Conservation (phyloP, 2,329 filamentous ascomycete species). For the Botrytis porri region DNA sequence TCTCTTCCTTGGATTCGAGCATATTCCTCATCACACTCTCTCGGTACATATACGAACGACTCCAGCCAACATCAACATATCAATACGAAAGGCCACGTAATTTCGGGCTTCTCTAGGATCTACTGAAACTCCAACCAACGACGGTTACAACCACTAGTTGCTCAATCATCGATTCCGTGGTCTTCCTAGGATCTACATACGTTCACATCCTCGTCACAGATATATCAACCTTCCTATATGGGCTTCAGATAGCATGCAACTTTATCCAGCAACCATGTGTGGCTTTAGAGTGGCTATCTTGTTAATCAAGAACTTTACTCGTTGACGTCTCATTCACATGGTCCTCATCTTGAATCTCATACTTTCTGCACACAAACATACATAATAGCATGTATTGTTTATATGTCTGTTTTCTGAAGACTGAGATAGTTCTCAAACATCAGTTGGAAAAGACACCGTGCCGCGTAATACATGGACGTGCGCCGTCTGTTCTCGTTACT, state of each 20-base stretch:
- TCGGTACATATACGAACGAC: background rate
- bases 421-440: slow-evolving; percentile 2
- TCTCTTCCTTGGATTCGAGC: background rate
- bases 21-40: background rate
- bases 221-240: background rate
- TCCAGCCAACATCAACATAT: background rate
- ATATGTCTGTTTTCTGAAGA: too few relatives aligned
- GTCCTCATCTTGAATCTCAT: background rate
- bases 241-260: background rate
- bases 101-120: background rate
- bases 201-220: background rate
- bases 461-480: background rate
- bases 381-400: background rate
- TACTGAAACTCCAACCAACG: background rate
- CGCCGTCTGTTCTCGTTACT: background rate
- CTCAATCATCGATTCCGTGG: background rate
- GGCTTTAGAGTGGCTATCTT: background rate
- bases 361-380: background rate
- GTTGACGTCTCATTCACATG: background rate
- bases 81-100: background rate
- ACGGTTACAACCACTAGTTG: background rate
- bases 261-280: background rate
- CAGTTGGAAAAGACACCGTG: background rate
- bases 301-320: background rate
- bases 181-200: background rate